Percentiles rank a stretch among this genome's conserved stretches.
These are phyloP conservation scores for Tillandsia leiboldiana DNA, from an alignment of 176 grass and related monocot genomes.

Conservation along the genomic window DNA sequence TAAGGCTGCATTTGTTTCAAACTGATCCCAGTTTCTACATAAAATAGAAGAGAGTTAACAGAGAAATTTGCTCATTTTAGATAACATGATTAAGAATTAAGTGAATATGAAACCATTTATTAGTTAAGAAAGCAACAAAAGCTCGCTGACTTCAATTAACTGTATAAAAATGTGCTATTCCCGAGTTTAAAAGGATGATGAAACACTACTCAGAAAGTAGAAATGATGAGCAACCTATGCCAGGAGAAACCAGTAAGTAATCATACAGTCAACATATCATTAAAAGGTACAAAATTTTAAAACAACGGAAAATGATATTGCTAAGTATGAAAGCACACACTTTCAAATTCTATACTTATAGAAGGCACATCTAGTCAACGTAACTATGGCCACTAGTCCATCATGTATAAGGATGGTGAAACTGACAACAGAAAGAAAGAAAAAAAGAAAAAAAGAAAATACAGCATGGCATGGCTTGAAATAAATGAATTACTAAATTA, in stretches of 20 bases:
- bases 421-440: not conserved
- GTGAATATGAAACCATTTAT: not conserved
- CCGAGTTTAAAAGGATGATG: not conserved
- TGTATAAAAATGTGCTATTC: not conserved
- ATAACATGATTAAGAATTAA: not conserved
- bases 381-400: not conserved
- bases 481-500: slow-evolving; percentile 16
- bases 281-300: not conserved
- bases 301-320: not conserved
- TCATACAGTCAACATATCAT: not conserved
- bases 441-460: not conserved
- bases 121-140: not conserved
- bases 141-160: not conserved
- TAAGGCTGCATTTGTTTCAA: slow-evolving; percentile 76
- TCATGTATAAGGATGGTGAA: not conserved
- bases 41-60: not conserved
- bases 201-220: not conserved
- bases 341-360: not conserved
- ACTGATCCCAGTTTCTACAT: slow-evolving; percentile 95
- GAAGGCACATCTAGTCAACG: not conserved
- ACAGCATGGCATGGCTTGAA: not conserved
- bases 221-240: not conserved
- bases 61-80: not conserved
- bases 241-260: not conserved
- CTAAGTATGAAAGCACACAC: not conserved